Conservation (phyloP, 768 basidiomycete species). For the Lentinula guzmanii region DNA sequence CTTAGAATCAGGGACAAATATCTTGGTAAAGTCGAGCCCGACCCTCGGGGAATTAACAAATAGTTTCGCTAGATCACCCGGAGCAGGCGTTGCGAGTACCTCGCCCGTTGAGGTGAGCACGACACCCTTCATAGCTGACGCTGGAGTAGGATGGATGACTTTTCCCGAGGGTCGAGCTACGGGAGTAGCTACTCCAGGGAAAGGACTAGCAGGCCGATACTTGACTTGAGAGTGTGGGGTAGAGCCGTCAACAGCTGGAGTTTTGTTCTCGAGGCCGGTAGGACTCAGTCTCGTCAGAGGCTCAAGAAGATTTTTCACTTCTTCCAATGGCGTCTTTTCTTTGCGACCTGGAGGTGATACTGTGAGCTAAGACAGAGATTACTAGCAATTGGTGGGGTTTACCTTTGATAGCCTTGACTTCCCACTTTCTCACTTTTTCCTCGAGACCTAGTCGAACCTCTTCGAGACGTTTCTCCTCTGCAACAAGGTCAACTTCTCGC, state of each 20-base stretch:
- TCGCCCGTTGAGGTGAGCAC: constrained; percentile 77
- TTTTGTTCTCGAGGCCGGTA: constrained; percentile 13
- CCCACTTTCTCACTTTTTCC: constrained; percentile 37
- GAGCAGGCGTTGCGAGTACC: constrained; percentile 63
- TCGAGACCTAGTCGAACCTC: constrained; percentile 45
- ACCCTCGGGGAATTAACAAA: constrained; percentile 67
- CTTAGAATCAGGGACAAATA: constrained; percentile 52
- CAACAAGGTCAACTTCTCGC: constrained; percentile 47
- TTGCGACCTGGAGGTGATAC: constrained; percentile 29
- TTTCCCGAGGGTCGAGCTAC: constrained; percentile 24
- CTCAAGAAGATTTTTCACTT: constrained; percentile 65
- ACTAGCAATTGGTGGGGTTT: neutral
- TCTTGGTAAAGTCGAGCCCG: constrained; percentile 70
- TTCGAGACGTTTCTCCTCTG: constrained; percentile 45
- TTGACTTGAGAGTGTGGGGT: constrained; percentile 21
- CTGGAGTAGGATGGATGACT: constrained; percentile 24
- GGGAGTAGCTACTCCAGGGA: constrained; percentile 46
- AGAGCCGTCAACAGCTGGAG: constrained; percentile 5
- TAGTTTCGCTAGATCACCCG: constrained; percentile 57
- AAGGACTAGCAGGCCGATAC: constrained; percentile 10
- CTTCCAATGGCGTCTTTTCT: constrained; percentile 61
- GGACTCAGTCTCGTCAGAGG: constrained; percentile 30
- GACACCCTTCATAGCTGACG: constrained; percentile 70
- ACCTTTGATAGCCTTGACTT: constrained; percentile 25
- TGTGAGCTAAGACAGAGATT: neutral